phyloP scores from a whole-genome alignment of 2,329 filamentous ascomycete species.

The Aspergillus melleus region DNA sequence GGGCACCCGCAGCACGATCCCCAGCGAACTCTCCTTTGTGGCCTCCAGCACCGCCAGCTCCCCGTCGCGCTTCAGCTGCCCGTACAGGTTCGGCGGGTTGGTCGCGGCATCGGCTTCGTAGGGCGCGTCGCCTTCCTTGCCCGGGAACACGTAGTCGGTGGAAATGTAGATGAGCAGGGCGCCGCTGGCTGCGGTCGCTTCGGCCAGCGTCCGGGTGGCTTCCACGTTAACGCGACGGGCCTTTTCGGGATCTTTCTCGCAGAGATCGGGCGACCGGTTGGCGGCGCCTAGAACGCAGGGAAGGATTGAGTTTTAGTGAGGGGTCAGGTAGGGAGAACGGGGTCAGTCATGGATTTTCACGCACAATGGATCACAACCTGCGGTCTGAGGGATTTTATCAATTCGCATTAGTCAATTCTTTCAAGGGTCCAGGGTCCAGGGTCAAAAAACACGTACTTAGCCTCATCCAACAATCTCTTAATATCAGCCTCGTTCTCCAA shows the following conservation, averaged over 20 bases:
- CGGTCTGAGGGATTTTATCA: constrained; percentile 52
- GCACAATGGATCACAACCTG: constrained; percentile 79
- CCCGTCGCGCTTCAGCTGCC: constrained; percentile 71
- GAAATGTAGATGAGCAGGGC: constrained; percentile 62
- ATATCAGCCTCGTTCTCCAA: constrained; percentile 49
- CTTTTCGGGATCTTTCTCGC: constrained; percentile 74
- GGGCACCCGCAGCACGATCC: constrained; percentile 74
- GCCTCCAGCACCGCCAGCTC: constrained; percentile 68
- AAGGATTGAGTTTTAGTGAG: constrained; percentile 11
- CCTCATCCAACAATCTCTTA: constrained; percentile 50
- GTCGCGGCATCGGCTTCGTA: constrained; percentile 68
- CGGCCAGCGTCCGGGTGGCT: constrained; percentile 67
- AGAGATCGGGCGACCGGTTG: constrained; percentile 84
- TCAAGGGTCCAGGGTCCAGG: too few relatives aligned
- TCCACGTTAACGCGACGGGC: constrained; percentile 73
- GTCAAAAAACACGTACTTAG: constrained; percentile 45
- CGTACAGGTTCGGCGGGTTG: constrained; percentile 76
- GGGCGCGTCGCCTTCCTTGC: constrained; percentile 78
- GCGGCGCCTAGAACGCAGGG: constrained; percentile 64
- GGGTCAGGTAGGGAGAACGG: not conserved
- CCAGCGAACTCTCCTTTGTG: constrained; percentile 55
- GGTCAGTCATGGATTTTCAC: constrained; percentile 24
- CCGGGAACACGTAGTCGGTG: constrained; percentile 76
- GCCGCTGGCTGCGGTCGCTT: constrained; percentile 59
- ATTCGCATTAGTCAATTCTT: not conserved